Conservation (phyloP, 345 rosid genomes). For the Capsella bursapastoris region DNA sequence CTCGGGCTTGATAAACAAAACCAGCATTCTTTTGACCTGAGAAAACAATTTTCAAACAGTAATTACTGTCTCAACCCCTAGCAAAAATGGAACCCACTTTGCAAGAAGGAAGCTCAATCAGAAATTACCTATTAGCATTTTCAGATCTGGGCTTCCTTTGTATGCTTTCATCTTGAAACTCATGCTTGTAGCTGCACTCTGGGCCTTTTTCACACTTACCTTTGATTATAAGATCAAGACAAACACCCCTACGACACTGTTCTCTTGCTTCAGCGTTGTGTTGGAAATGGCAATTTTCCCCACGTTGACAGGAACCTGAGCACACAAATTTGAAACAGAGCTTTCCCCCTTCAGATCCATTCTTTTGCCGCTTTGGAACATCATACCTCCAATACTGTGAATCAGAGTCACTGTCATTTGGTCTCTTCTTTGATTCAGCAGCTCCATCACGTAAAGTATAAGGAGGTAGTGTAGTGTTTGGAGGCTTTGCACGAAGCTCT, state of each 20-base stretch:
- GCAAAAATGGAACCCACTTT: slow-evolving; percentile 23
- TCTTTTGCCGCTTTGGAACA: slow-evolving; percentile 77
- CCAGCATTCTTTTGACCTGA: slow-evolving; percentile 89
- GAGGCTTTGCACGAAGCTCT: slow-evolving; percentile 75
- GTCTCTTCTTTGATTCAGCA: slow-evolving; percentile 61
- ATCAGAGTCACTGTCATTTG: slow-evolving; percentile 55
- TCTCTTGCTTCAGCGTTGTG: slow-evolving; percentile 84
- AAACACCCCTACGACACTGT: slow-evolving; percentile 83
- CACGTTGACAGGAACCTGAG: slow-evolving; percentile 85
- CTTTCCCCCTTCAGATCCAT: slow-evolving; percentile 65
- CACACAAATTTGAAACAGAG: slow-evolving; percentile 81
- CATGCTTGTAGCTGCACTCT: slow-evolving; percentile 88
- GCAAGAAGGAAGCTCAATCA: slow-evolving; percentile 27
- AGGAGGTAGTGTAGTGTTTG: slow-evolving; percentile 71
- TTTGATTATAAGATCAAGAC: slow-evolving; percentile 90
- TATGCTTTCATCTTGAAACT: slow-evolving; percentile 61
- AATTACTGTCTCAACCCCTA: slow-evolving; percentile 32
- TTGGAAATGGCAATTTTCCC: slow-evolving; percentile 69
- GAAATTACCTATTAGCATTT: slow-evolving; percentile 60
- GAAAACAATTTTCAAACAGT: slow-evolving; percentile 36
- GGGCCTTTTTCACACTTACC: slow-evolving; percentile 95
- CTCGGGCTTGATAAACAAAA: slow-evolving; percentile 84
- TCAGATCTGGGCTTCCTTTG: slow-evolving; percentile 57
- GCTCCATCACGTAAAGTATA: slow-evolving; percentile 58
- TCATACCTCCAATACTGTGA: slow-evolving; percentile 95